Evolutionary conservation across 306 rosid genomes (phyloP), one percentile per base, ranked within the genome.

Genomic region (Prunus mume): DNA sequence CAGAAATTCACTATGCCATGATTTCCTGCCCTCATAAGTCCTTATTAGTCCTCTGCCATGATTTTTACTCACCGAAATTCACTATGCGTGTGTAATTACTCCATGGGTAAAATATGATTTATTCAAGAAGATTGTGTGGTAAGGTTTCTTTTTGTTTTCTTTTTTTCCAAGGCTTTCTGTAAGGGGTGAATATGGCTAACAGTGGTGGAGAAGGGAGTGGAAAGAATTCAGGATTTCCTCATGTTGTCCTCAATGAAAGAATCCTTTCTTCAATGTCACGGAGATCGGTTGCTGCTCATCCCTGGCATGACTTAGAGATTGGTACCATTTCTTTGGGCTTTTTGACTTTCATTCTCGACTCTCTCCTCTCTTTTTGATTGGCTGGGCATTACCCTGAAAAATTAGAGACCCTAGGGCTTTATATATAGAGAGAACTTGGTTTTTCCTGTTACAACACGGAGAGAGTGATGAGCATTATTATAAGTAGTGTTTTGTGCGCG

Each of bases 261-360:
- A 95, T 92, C 63, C 92, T 95, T 60, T 84, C 96, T 76, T 95
- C 98, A 0, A 71, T 95, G 89, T 90, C 96, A 0, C 76, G 93
- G 67, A 92, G 97, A 89, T 81, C 96, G 67, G 78, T 92, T 76
- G 98, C 98, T 68, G 98, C 98, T 82, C 99, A 95, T 79, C 97
- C 99, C 38, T 95, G 99, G 99, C 99, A 95, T 61, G 99, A 95
- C 77, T 79, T 95, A 49, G 99, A 95, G 88, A 95, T 95, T 43
- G 97, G 99, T 95, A 82, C 24, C 28, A 12, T 41, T 17, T 60
- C 34, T 17, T 43, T 56, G 18, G 28, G 58, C 66, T 49, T 28
- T 43, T 77, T 41, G 0, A 24, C 11, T 3, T 9, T 69, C 12
- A 41, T 41, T 24, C n/a, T 49, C 8, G 14, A 24, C 15, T 2